phyloP scores from a whole-genome alignment of 805 yeast species.

The Starmerella cellae region DNA sequence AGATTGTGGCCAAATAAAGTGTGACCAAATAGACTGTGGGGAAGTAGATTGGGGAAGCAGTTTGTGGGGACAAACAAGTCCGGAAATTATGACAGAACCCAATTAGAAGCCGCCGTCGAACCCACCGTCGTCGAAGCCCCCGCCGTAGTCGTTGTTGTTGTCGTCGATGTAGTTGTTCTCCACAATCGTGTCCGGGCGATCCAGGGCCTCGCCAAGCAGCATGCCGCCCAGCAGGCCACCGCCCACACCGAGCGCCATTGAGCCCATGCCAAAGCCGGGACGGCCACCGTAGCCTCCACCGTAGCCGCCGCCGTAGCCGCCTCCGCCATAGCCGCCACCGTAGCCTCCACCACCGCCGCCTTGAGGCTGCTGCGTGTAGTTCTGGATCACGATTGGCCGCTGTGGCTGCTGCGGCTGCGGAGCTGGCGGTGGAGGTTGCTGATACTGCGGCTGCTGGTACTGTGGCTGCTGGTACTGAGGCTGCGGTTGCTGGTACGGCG shows the following conservation, averaged over 20 bases:
- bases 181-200: constrained; percentile 19
- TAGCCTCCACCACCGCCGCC: constrained; percentile 9
- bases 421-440: constrained; percentile 16
- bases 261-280: constrained; percentile 39
- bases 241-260: constrained; percentile 28
- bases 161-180: constrained; percentile 30
- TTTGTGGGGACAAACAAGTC: neutral
- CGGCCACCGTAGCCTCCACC: constrained; percentile 14
- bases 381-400: constrained; percentile 19
- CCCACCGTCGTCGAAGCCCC: constrained; percentile 21
- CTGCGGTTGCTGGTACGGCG: constrained; percentile 5
- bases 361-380: constrained; percentile 23
- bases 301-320: constrained; percentile 7
- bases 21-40: too few relatives aligned
- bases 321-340: constrained; percentile 9
- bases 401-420: constrained; percentile 22
- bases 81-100: neutral
- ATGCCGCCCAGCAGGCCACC: constrained; percentile 25
- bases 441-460: constrained; percentile 26
- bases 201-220: constrained; percentile 21
- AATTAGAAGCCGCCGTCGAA: constrained; percentile 21
- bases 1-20: too few relatives aligned
- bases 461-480: constrained; percentile 21
- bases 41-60: too few relatives aligned
- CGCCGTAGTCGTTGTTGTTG: constrained; percentile 15